A percentile compares a stretch with the other conserved stretches of the same genome.
Evolutionary conservation across 331 rosid genomes (phyloP).

Genomic region (Quercus phellos): DNA sequence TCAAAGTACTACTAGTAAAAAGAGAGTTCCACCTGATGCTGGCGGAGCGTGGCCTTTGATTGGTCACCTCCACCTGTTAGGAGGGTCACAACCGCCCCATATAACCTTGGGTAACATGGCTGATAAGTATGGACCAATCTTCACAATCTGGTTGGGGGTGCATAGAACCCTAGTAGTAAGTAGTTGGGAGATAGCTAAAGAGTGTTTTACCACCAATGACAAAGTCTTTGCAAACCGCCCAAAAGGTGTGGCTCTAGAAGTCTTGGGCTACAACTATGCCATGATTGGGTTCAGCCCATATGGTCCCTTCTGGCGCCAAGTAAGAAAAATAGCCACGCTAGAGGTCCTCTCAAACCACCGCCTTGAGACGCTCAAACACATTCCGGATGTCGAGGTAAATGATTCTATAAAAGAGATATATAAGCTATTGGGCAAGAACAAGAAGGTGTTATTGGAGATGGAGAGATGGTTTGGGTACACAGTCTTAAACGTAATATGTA

Average conservation of each 20-base stretch:
- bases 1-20: neutral
- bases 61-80: constrained; percentile 37
- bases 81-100: constrained; percentile 12
- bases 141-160: constrained; percentile 24
- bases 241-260: constrained; percentile 1
- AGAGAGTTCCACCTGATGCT: constrained; percentile 27
- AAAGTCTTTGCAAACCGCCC: constrained; percentile 43
- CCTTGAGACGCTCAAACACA: neutral
- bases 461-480: constrained; percentile 25
- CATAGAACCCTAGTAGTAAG: constrained; percentile 24
- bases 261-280: constrained; percentile 18
- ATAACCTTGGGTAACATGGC: constrained; percentile 33
- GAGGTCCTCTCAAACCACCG: constrained; percentile 17
- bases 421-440: neutral
- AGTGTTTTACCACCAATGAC: constrained; percentile 41
- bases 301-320: constrained; percentile 23
- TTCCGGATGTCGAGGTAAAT: constrained; percentile 11
- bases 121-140: constrained; percentile 38
- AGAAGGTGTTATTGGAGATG: constrained; percentile 17
- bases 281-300: constrained; percentile 19
- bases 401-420: neutral
- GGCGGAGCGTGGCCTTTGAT: constrained; percentile 44
- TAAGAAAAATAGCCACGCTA: neutral
- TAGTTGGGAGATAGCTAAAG: constrained; percentile 32
- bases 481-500: neutral